Conservation (phyloP, 306 rosid species). For the Elaeagnus macrophylla region DNA sequence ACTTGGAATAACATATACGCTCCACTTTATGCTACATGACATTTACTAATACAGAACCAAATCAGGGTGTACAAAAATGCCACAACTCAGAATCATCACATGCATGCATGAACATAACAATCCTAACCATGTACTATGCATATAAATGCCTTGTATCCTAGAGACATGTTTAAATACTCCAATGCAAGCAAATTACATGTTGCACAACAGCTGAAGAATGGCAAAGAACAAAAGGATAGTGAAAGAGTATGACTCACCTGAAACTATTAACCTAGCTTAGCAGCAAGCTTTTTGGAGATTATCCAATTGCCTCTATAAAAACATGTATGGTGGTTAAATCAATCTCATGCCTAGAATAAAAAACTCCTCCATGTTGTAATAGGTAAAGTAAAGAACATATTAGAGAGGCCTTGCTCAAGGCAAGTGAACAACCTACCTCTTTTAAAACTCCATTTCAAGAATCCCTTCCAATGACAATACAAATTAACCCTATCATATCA, state of each 20-base stretch:
- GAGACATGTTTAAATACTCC: constrained; percentile 16
- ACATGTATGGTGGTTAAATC: constrained; percentile 76
- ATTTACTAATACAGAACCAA: neutral
- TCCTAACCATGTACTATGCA: constrained; percentile 14
- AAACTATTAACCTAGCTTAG: constrained; percentile 91
- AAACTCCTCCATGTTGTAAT: constrained; percentile 52
- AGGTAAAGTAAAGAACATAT: constrained; percentile 40
- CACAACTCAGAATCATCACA: neutral
- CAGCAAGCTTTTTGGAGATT: constrained; percentile 72
- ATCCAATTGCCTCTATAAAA: constrained; percentile 53
- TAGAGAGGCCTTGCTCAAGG: constrained; percentile 70
- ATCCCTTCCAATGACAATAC: constrained; percentile 60
- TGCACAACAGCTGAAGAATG: constrained; percentile 27
- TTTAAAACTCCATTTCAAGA: constrained; percentile 66
- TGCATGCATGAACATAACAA: constrained; percentile 9
- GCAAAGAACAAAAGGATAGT: constrained; percentile 24
- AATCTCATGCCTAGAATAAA: constrained; percentile 48
- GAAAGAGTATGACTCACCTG: constrained; percentile 92
- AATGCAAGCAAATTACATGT: constrained; percentile 39
- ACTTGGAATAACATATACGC: too few species aligned
- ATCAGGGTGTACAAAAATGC: neutral
- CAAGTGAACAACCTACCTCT: constrained; percentile 97
- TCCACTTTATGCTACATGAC: too few species aligned
- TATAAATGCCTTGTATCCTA: neutral
- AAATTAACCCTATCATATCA: constrained; percentile 67